Evolutionary conservation across 495 filamentous ascomycete species (phyloP).

Genomic region (Hypoxylon crocopeplum): DNA sequence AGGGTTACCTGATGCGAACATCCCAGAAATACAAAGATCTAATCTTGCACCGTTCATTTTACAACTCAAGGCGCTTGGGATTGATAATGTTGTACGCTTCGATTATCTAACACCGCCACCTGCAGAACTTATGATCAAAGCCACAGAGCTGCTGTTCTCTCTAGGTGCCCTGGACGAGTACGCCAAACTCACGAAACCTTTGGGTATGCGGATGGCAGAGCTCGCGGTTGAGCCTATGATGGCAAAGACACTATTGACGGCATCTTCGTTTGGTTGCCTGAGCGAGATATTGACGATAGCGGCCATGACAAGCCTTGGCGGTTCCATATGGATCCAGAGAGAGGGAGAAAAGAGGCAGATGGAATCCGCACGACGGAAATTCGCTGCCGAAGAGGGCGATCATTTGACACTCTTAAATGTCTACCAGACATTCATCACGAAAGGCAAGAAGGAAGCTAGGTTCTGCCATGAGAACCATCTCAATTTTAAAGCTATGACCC

Average conservation of each 20-base stretch:
- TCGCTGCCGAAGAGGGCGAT: slow-evolving; percentile 93
- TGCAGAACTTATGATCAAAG: slow-evolving; percentile 84
- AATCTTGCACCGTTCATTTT: slow-evolving; percentile 91
- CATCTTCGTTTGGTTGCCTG: slow-evolving; percentile 75
- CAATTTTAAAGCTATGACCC: slow-evolving; percentile 81
- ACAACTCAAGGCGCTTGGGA: slow-evolving; percentile 93
- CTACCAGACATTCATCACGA: slow-evolving; percentile 88
- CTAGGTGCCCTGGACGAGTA: slow-evolving; percentile 90
- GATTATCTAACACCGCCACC: slow-evolving; percentile 89
- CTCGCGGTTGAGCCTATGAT: slow-evolving; percentile 96
- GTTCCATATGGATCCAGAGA: slow-evolving; percentile 81
- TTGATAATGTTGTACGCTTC: slow-evolving; percentile 94
- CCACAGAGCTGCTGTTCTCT: slow-evolving; percentile 86
- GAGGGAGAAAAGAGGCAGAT: slow-evolving; percentile 74
- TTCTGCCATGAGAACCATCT: slow-evolving; percentile 89
- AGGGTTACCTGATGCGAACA: slow-evolving; percentile 72
- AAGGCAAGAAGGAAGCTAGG: slow-evolving; percentile 80
- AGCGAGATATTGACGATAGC: slow-evolving; percentile 91
- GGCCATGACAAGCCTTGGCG: slow-evolving; percentile 90
- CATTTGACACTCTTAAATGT: slow-evolving; percentile 94
- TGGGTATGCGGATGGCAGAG: slow-evolving; percentile 92
- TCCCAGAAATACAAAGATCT: slow-evolving; percentile 92
- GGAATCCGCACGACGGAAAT: slow-evolving; percentile 78
- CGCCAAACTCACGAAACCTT: slow-evolving; percentile 86
- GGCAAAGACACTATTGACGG: slow-evolving; percentile 86